These are phyloP conservation scores for Metarhizium brunneum DNA, from an alignment of 2,329 filamentous ascomycete species.

Conservation along the genomic window DNA sequence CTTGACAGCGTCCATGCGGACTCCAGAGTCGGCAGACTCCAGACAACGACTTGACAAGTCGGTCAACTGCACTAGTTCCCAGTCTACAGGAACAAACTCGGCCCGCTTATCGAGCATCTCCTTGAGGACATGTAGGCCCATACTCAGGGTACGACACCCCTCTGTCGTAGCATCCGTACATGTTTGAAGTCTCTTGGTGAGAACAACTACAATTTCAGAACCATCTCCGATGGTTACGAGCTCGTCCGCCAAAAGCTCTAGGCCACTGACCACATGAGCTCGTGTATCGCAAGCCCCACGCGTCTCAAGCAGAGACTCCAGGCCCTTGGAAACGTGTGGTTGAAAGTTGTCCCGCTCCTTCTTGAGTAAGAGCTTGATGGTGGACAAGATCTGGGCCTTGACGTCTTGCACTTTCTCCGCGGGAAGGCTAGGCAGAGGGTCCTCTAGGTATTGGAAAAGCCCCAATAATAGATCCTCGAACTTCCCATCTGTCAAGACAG, in stretches of 20 bases:
- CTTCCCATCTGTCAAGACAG: constrained; percentile 55
- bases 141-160: constrained; percentile 45
- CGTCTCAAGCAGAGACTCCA: constrained; percentile 57
- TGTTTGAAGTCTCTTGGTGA: constrained; percentile 37
- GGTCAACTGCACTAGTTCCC: constrained; percentile 42
- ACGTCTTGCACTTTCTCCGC: constrained; percentile 61
- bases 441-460: constrained; percentile 64
- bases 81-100: constrained; percentile 39
- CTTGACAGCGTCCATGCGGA: constrained; percentile 68
- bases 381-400: constrained; percentile 65
- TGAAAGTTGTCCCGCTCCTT: constrained; percentile 57
- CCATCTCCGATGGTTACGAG: constrained; percentile 58
- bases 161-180: constrained; percentile 32
- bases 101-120: constrained; percentile 44
- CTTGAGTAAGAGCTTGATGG: constrained; percentile 63
- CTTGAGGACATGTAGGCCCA: constrained; percentile 55
- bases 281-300: constrained; percentile 58
- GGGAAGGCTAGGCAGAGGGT: constrained; percentile 42
- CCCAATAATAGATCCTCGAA: constrained; percentile 60
- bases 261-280: constrained; percentile 63
- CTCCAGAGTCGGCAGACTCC: constrained; percentile 50
- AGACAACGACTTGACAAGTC: constrained; percentile 46
- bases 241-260: constrained; percentile 66
- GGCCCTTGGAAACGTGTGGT: constrained; percentile 56
- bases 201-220: constrained; percentile 47